Conservation (phyloP, 345 rosid genomes). For the Passiflora organensis region DNA sequence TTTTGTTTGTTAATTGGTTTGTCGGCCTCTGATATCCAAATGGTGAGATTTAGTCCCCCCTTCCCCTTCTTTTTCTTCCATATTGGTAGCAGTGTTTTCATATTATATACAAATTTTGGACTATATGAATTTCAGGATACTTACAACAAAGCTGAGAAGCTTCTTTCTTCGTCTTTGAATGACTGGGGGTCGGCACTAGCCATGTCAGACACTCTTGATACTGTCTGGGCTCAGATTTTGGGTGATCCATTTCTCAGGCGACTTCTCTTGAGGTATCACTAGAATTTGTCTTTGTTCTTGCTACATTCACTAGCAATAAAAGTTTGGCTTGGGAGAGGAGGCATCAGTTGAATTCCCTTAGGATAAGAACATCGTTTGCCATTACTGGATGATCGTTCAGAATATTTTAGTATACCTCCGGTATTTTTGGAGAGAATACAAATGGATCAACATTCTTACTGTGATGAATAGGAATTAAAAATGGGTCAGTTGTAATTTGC, state of each 20-base stretch:
- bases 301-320: background rate
- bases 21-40: constrained; percentile 64
- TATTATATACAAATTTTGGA: constrained; percentile 7
- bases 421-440: background rate
- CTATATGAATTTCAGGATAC: constrained; percentile 41
- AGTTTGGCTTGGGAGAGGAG: too few relatives aligned
- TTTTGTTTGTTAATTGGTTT: constrained; percentile 74
- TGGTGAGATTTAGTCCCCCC: constrained; percentile 34
- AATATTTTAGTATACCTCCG: background rate
- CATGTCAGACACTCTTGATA: constrained; percentile 61
- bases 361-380: background rate
- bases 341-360: background rate
- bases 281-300: background rate
- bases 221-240: constrained; percentile 84
- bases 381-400: background rate
- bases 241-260: constrained; percentile 85
- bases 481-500: too few relatives aligned
- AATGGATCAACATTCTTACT: background rate
- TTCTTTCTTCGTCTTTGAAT: constrained; percentile 60
- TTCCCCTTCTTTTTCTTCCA: background rate
- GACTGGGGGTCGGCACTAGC: constrained; percentile 80
- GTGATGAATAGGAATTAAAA: too few relatives aligned
- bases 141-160: constrained; percentile 58
- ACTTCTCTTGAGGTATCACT: constrained; percentile 70
- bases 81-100: constrained; percentile 9